phyloP scores from a whole-genome alignment of 257 asterid species.

The Paulownia fortunei region DNA sequence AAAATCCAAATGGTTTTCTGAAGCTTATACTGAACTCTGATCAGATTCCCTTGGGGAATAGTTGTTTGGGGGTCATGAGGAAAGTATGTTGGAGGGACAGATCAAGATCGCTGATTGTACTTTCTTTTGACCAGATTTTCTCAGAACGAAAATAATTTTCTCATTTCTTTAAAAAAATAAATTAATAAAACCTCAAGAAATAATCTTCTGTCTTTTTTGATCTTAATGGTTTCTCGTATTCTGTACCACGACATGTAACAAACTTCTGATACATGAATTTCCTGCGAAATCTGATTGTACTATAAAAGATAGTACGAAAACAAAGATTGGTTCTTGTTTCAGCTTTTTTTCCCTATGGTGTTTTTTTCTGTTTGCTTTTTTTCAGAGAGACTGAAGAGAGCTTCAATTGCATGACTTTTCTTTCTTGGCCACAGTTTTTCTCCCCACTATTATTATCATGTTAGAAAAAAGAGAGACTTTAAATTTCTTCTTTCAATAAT shows the following conservation, averaged over 20 bases:
- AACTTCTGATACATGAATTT: conserved; percentile 46
- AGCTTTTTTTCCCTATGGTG: conserved; percentile 23
- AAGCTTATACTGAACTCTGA: conserved; percentile 23
- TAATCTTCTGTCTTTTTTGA: conserved; percentile 21
- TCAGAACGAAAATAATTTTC: not conserved
- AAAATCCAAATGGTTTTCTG: no score
- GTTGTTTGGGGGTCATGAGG: conserved; percentile 38
- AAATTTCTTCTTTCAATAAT: not conserved
- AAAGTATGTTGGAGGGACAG: conserved; percentile 38
- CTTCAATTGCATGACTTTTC: conserved; percentile 31
- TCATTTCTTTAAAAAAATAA: not conserved
- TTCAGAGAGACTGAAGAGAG: not conserved
- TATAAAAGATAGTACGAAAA: conserved; percentile 19
- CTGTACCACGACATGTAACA: conserved; percentile 64
- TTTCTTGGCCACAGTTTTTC: not conserved
- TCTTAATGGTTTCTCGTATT: conserved; percentile 37
- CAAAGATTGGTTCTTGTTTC: conserved; percentile 37
- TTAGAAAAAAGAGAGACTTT: not conserved
- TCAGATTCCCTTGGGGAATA: conserved; percentile 45
- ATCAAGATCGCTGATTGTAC: conserved; percentile 43
- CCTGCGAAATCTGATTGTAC: conserved; percentile 44
- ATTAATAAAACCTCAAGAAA: not conserved
- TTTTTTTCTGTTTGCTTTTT: not conserved
- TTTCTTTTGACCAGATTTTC: conserved; percentile 64
- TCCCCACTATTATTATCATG: conserved; percentile 21